Percentiles rank a stretch among this genome's conserved stretches.
Evolutionary conservation across 1,139 yeast genomes (phyloP).

Genomic region (Hansenula anomala): DNA sequence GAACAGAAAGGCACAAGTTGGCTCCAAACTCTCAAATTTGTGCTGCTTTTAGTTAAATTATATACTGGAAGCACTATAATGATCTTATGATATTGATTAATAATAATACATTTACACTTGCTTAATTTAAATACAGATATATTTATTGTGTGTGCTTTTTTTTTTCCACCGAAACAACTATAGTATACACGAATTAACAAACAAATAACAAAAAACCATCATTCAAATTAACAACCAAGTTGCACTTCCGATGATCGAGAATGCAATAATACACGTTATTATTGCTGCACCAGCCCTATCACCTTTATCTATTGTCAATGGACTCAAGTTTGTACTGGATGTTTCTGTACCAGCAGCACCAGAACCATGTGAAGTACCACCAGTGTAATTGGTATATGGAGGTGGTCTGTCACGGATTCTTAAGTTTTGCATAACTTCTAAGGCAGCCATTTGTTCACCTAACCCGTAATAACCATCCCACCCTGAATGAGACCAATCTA

Average conservation of each 20-base stretch:
- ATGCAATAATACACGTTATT: conserved; percentile 70
- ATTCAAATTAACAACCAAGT: conserved; percentile 68
- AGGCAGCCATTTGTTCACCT: conserved; percentile 90
- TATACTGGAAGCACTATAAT: no score
- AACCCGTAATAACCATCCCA: conserved; percentile 86
- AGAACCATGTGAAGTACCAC: conserved; percentile 58
- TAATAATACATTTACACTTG: no score
- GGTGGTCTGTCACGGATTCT: conserved; percentile 48
- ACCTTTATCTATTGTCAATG: conserved; percentile 50
- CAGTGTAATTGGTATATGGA: conserved; percentile 53
- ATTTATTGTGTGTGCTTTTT: no score
- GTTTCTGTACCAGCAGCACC: conserved; percentile 54
- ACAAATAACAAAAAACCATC: neutral
- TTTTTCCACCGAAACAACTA: no score
- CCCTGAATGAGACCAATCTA: conserved; percentile 63
- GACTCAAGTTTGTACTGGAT: conserved; percentile 30
- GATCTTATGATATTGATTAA: no score
- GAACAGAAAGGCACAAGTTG: conserved; percentile 36
- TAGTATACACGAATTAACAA: no score
- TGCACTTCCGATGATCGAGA: conserved; percentile 58
- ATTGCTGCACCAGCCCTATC: conserved; percentile 90
- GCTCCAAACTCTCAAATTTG: conserved; percentile 27
- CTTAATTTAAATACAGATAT: no score
- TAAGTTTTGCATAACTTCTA: conserved; percentile 70
- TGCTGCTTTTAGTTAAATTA: conserved; percentile 32